phyloP scores from a whole-genome alignment of 73 alveolate genomes.

The Paramecium sexaurelia region DNA sequence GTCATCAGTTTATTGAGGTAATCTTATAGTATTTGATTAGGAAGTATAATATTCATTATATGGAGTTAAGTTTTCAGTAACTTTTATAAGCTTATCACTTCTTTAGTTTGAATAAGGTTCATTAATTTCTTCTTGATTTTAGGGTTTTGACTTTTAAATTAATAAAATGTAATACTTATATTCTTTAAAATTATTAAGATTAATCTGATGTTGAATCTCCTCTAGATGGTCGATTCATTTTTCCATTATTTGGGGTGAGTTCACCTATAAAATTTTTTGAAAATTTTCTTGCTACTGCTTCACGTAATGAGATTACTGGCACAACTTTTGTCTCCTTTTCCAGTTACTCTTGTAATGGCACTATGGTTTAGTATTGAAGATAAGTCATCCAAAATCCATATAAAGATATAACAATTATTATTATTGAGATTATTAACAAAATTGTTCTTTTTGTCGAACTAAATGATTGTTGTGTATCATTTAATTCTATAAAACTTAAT shows the following conservation, averaged over 20 bases:
- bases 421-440: not conserved
- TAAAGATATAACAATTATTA: not conserved
- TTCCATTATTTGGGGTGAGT: not conserved
- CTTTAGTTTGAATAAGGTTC: not conserved
- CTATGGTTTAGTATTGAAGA: constrained; percentile 1
- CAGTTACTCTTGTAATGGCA: not conserved
- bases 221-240: not conserved
- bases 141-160: not conserved
- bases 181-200: not conserved
- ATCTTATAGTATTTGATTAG: not conserved
- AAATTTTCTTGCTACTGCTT: not conserved
- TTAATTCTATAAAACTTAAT: not conserved
- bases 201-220: constrained; percentile 5
- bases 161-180: not conserved
- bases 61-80: not conserved
- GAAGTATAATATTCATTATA: not conserved
- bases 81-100: not conserved
- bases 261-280: not conserved
- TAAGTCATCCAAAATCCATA: constrained; percentile 40
- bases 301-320: not conserved
- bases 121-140: not conserved
- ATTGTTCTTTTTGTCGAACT: constrained; percentile 14
- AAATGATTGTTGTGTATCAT: not conserved
- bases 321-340: not conserved
- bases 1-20: not conserved